A percentile compares a stretch with the other conserved stretches of the same genome.
phyloP scores from a whole-genome alignment of 129 eudicot genomes.

The Kitagawia praeruptora region DNA sequence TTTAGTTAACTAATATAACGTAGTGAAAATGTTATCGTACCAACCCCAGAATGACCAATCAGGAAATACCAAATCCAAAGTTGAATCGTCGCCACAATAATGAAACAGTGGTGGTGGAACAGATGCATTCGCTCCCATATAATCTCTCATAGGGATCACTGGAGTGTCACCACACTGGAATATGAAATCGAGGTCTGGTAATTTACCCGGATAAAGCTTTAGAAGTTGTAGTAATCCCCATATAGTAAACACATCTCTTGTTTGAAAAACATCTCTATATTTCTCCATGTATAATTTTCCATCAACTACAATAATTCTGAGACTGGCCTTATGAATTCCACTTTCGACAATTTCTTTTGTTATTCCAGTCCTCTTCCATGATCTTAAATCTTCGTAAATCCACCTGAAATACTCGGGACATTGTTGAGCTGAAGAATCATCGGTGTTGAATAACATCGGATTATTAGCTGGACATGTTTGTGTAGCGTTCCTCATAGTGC shows the following conservation, averaged over 20 bases:
- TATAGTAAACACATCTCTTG: slow-evolving; percentile 50
- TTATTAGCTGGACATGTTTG: background rate
- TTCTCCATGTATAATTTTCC: slow-evolving; percentile 41
- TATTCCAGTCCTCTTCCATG: slow-evolving; percentile 45
- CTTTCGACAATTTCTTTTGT: slow-evolving; percentile 43
- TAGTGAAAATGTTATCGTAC: slow-evolving; percentile 19
- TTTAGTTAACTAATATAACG: background rate
- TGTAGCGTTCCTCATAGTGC: background rate
- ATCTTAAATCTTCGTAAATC: slow-evolving; percentile 52
- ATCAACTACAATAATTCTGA: slow-evolving; percentile 33
- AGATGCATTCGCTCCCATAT: slow-evolving; percentile 21
- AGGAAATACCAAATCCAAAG: slow-evolving; percentile 48
- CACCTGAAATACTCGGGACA: slow-evolving; percentile 57
- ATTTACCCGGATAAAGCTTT: slow-evolving; percentile 40
- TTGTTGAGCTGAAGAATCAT: slow-evolving; percentile 6
- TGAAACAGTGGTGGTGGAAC: slow-evolving; percentile 44
- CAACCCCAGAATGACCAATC: slow-evolving; percentile 77
- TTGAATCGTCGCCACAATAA: slow-evolving; percentile 47
- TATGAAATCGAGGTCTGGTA: slow-evolving; percentile 51
- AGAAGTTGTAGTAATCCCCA: slow-evolving; percentile 60
- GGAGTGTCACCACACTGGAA: slow-evolving; percentile 50
- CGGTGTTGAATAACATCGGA: background rate
- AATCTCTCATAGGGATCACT: slow-evolving; percentile 22
- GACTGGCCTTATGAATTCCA: slow-evolving; percentile 31
- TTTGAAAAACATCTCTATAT: slow-evolving; percentile 33